Conservation (phyloP, 495 filamentous ascomycete species). For the Hypoxylon fragiforme region DNA sequence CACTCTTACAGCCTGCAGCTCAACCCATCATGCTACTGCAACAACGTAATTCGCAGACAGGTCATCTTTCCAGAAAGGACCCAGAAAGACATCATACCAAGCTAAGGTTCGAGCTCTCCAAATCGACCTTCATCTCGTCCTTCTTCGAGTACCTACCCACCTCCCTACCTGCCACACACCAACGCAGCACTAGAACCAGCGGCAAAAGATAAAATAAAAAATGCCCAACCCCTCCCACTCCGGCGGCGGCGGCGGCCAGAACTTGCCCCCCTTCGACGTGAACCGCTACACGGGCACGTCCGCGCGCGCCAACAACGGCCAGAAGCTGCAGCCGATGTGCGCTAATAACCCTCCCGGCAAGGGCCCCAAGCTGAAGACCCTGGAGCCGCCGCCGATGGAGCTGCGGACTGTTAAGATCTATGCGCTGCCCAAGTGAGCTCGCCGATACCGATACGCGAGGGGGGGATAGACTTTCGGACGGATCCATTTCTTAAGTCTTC, state of each 20-base stretch:
- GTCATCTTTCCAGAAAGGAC: no score
- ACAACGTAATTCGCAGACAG: no score
- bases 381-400: background rate
- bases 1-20: no score
- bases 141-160: background rate
- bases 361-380: background rate
- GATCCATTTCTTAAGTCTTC: no score
- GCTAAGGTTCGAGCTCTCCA: no score
- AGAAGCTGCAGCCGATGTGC: background rate
- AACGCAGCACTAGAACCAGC: background rate
- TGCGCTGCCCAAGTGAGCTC: no score
- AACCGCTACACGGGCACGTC: background rate
- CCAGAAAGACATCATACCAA: no score
- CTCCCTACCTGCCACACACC: background rate
- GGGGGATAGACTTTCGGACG: no score
- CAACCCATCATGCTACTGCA: no score
- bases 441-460: no score
- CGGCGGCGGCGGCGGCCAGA: background rate
- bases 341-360: background rate
- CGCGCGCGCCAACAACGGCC: background rate
- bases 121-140: no score
- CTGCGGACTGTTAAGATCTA: no score
- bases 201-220: background rate
- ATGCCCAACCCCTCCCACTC: background rate
- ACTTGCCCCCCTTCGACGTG: background rate